Evolutionary conservation across 805 yeast genomes (phyloP), one percentile per base, ranked within the genome.

Genomic region (Metschnikowia hibisci): DNA sequence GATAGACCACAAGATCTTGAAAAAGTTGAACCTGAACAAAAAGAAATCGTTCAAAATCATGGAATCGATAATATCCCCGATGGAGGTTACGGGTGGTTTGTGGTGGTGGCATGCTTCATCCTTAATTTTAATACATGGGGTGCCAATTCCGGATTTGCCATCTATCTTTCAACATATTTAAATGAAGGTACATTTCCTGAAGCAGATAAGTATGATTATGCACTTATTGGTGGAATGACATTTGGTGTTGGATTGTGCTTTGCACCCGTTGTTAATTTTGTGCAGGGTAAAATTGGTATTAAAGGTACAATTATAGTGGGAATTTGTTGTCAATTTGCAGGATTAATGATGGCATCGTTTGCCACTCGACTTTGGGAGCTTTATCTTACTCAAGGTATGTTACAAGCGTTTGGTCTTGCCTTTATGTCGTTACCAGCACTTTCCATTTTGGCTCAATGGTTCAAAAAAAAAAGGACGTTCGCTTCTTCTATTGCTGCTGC

Each of bases 61-160:
- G 41, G 37, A 2, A 22, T 49, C 23, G 42, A 38, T 16, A 49
- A 39, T 6, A 53, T 49, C 7, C 52, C 56, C 23, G 90, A 84
- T 58, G 82, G 80, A 34, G 88, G 88, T 2, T 74, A 77, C 44
- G 87, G 85, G 2, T 81, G 87, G 84, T 78, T 82, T 0, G 69
- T 81, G 15, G 74, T 77, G 11, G 46, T 75, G 12, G 77, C 80
- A 11, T 72, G 77, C 3, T 63, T 71, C 23, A 40, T 78, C 4
- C 63, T 79, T 32, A 78, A 79, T 58, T 74, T 80, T 49, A 68
- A 76, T 30, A 76, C 87, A 0, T 84, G 91, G 90, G 93, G 93
- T 12, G 75, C 84, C 50, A 83, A 83, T 50, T 66, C 79, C 6
- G 84, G 82, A 3, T 84, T 73, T 56, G 83, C 87, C 23, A 73